Conservation (phyloP, 257 asterid species). For the Cruciata laevipes region DNA sequence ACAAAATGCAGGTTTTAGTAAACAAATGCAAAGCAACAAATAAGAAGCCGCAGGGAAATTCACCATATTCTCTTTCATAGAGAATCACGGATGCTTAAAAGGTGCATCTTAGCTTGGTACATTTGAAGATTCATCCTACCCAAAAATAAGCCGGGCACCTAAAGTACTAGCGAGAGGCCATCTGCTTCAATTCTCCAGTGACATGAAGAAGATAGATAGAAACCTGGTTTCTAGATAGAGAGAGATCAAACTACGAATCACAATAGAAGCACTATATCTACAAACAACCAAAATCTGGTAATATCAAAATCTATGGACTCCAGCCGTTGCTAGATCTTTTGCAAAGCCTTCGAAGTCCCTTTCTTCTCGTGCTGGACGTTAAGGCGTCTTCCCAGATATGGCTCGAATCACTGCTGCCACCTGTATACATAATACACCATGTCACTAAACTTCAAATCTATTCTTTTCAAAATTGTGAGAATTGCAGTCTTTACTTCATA, state of each 20-base stretch:
- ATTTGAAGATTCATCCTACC: background rate
- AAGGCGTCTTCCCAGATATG: constrained; percentile 5
- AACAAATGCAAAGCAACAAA: no score
- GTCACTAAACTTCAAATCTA: background rate
- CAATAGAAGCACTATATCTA: background rate
- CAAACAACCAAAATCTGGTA: background rate
- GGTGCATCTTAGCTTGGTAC: background rate
- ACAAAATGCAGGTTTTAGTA: no score
- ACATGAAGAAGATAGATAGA: background rate
- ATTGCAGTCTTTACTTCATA: background rate
- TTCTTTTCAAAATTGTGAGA: background rate
- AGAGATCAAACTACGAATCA: no score
- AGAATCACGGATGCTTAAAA: background rate
- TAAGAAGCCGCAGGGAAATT: no score
- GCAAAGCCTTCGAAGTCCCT: constrained; percentile 16
- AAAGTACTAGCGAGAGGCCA: background rate
- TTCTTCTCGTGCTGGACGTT: constrained; percentile 8
- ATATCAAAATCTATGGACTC: background rate
- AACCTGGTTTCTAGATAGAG: no score
- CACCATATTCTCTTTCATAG: background rate
- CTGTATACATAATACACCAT: constrained; percentile 4
- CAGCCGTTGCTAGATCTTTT: background rate
- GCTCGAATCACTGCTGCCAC: constrained; percentile 10
- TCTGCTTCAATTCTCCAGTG: background rate
- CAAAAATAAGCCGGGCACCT: background rate